These are phyloP conservation scores for Corchorus olitorius DNA, from an alignment of 345 rosid genomes.

Conservation along the genomic window DNA sequence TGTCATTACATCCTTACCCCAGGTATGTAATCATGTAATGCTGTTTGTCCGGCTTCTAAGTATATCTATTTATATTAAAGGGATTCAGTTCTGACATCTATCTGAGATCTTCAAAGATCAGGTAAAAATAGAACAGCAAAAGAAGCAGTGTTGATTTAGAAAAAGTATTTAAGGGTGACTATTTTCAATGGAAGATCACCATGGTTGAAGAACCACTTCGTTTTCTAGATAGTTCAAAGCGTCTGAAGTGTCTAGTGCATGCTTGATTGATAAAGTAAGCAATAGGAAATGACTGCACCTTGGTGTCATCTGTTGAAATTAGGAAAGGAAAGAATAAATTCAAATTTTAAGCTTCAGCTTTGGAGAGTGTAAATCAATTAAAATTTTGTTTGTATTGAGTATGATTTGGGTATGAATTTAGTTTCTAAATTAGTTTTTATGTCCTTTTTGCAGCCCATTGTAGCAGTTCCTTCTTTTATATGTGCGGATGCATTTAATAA, in stretches of 20 bases:
- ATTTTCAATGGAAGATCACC: background rate
- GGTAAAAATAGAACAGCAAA: background rate
- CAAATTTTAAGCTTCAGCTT: background rate
- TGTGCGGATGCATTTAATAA: conserved; percentile 98
- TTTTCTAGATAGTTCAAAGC: background rate
- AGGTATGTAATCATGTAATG: conserved; percentile 46
- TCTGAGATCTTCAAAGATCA: background rate
- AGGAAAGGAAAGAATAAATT: background rate
- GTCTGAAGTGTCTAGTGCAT: background rate
- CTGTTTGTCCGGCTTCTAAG: conserved; percentile 15
- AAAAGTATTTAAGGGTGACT: background rate
- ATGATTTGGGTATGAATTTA: background rate
- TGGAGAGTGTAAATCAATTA: background rate
- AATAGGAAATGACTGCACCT: background rate
- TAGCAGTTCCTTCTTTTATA: conserved; percentile 96
- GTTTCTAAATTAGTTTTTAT: conserved; percentile 8
- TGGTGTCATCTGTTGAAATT: background rate
- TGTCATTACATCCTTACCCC: conserved; percentile 95
- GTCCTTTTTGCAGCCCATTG: conserved; percentile 68
- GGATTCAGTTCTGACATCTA: conserved; percentile 1
- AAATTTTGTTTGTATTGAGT: background rate
- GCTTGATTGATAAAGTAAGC: background rate
- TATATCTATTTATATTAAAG: background rate
- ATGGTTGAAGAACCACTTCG: background rate
- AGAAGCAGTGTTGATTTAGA: background rate